These are phyloP conservation scores for Nemania diffusa DNA, from an alignment of 2,329 filamentous ascomycete species.

Conservation along the genomic window DNA sequence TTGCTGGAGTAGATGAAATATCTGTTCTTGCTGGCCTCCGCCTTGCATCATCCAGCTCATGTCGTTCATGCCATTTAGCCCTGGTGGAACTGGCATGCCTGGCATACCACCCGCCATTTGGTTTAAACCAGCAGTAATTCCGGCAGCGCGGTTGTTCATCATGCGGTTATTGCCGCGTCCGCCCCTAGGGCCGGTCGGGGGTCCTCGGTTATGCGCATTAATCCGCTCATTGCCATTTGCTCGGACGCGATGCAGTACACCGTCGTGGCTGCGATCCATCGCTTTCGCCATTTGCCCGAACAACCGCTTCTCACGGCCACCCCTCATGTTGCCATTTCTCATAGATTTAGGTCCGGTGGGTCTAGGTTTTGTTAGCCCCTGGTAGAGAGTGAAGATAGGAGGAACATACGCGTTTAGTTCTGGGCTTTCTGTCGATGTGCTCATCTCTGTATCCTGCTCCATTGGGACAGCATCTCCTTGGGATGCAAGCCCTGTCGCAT, in stretches of 20 bases:
- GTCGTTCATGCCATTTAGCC: slow-evolving; percentile 55
- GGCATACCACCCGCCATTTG: slow-evolving; percentile 54
- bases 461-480: slow-evolving; percentile 48
- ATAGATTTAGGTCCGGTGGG: slow-evolving; percentile 96
- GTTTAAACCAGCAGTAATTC: slow-evolving; percentile 59
- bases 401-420: slow-evolving; percentile 69
- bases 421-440: slow-evolving; percentile 59
- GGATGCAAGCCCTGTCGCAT: slow-evolving; percentile 33
- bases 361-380: slow-evolving; percentile 64
- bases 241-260: slow-evolving; percentile 82
- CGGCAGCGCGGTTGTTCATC: slow-evolving; percentile 62
- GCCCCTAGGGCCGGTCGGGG: slow-evolving; percentile 76
- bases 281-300: slow-evolving; percentile 85
- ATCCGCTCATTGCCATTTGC: slow-evolving; percentile 80
- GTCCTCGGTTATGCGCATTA: slow-evolving; percentile 77
- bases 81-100: slow-evolving; percentile 51
- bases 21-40: slow-evolving; percentile 74
- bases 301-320: slow-evolving; percentile 79
- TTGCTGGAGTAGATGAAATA: slow-evolving; percentile 83
- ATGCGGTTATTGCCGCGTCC: slow-evolving; percentile 61
- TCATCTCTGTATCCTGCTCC: slow-evolving; percentile 79
- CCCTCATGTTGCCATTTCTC: slow-evolving; percentile 68
- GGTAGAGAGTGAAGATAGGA: slow-evolving; percentile 10
- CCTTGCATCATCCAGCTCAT: slow-evolving; percentile 62
- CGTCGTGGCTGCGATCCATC: slow-evolving; percentile 81